Evolutionary conservation across 805 yeast genomes (phyloP).

Genomic region (Metschnikowia koreensis): DNA sequence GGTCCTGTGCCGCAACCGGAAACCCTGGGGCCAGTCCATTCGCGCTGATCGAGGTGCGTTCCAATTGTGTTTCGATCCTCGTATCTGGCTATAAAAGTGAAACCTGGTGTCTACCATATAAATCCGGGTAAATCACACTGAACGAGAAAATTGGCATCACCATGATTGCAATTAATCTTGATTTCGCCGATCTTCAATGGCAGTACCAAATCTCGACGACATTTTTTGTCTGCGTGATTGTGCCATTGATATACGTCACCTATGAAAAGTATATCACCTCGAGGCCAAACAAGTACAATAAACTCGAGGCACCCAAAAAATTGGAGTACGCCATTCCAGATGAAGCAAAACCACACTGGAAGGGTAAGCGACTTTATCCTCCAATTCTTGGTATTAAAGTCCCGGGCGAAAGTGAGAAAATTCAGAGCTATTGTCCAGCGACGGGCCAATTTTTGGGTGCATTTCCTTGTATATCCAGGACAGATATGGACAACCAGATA

Average conservation of each 20-base stretch:
- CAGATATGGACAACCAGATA: slow-evolving; percentile 70
- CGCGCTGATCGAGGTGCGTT: slow-evolving; percentile 2
- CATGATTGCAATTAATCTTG: slow-evolving; percentile 45
- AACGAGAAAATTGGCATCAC: background rate
- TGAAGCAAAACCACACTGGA: slow-evolving; percentile 88
- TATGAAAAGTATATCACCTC: slow-evolving; percentile 37
- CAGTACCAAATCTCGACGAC: slow-evolving; percentile 46
- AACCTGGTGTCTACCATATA: background rate
- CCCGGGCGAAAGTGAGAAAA: slow-evolving; percentile 60
- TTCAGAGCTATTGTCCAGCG: slow-evolving; percentile 93
- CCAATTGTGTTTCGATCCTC: background rate
- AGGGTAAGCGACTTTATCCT: slow-evolving; percentile 74
- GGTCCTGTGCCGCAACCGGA: background rate
- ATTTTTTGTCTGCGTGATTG: slow-evolving; percentile 38
- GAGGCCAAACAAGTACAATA: slow-evolving; percentile 40
- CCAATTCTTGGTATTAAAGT: slow-evolving; percentile 52
- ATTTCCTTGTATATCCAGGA: slow-evolving; percentile 58
- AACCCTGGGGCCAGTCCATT: background rate
- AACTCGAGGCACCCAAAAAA: slow-evolving; percentile 44
- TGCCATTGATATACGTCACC: slow-evolving; percentile 35
- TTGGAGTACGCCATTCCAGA: slow-evolving; percentile 62
- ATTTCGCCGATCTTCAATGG: slow-evolving; percentile 41
- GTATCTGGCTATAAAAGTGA: background rate
- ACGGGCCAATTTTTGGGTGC: slow-evolving; percentile 87
- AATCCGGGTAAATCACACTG: background rate